phyloP scores from a whole-genome alignment of 208 protist genomes.

The Wallacemonas sp. region DNA sequence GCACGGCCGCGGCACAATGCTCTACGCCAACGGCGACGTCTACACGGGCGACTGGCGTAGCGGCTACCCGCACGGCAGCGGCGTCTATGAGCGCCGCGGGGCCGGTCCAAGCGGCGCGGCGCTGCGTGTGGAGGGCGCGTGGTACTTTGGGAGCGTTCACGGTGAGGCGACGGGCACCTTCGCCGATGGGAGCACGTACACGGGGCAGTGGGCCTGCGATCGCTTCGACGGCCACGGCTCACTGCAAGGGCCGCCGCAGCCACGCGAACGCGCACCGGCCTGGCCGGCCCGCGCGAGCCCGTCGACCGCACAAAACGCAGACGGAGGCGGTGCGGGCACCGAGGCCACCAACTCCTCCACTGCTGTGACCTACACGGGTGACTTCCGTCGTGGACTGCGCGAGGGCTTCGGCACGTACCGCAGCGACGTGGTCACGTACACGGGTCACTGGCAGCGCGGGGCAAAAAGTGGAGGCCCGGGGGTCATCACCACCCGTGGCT shows the following conservation, averaged over 20 bases:
- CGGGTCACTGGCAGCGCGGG: conserved; percentile 71
- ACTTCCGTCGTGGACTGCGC: conserved; percentile 63
- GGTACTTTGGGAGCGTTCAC: conserved; percentile 62
- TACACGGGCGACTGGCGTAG: conserved; percentile 79
- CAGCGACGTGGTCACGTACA: conserved; percentile 58
- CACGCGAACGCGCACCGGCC: no score
- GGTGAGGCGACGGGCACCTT: conserved; percentile 71
- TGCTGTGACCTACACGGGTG: conserved; percentile 51
- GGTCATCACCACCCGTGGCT: conserved; percentile 37
- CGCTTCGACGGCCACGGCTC: conserved; percentile 68
- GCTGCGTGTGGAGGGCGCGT: conserved; percentile 71
- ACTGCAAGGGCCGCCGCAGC: conserved; percentile 31
- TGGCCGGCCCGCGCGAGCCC: no score
- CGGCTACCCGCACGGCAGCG: conserved; percentile 71
- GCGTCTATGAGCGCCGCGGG: conserved; percentile 41
- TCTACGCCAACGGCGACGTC: conserved; percentile 78
- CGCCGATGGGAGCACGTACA: conserved; percentile 69
- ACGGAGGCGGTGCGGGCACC: conserved; percentile 8
- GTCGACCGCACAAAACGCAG: no score
- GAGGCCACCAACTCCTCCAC: conserved; percentile 17
- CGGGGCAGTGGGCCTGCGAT: conserved; percentile 66
- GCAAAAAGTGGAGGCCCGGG: conserved; percentile 73
- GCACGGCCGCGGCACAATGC: conserved; percentile 72
- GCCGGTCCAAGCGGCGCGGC: conserved; percentile 14
- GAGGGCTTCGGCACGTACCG: conserved; percentile 67